Evolutionary conservation across 345 rosid genomes (phyloP), one percentile per base, ranked within the genome.

Genomic region (Eucalyptus rudis): DNA sequence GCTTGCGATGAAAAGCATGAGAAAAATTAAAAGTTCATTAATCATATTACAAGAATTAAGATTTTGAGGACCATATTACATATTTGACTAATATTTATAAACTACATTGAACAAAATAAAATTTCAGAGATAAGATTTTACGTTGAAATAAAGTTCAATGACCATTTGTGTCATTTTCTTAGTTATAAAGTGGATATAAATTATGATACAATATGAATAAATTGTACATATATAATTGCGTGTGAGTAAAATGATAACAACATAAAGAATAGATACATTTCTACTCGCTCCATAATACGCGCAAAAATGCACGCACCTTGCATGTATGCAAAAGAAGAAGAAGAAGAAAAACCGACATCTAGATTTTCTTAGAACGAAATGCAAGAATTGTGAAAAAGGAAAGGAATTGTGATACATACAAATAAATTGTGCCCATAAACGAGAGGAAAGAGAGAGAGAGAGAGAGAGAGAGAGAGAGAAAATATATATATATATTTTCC

Each of bases 91-190:
- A 9, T 3, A 20, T 36, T 19, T 6, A 33, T 10, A 2, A 3
- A 71, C 1, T 7, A 19, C 4, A 36, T 19, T 36, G 4, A 71
- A 10, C 0, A 36, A 19, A 71, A 5, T 71, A 19, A 19, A 71
- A 36, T 10, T 71, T 20, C 2, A 36, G 0, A 8, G 3, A 19
- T 3, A 7, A 1, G 2, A 3, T 36, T 36, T 1, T 12, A 71
- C 3, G 20, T 10, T 3, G 7, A 10, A 0, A 2, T 3, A 10
- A 36, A 19, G 2, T 19, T 71, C 0, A 71, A 36, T 0, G 8
- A 3, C 0, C 2, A 36, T 19, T 71, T 5, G 1, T 17, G 25
- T 3, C 7, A 5, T 17, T 8, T 68, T 33, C 3, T 3, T 36
- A 10, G 1, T 20, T 10, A 36, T 36, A 19, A 6, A 36, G 5